Evolutionary conservation across 2,329 filamentous ascomycete genomes (phyloP), one percentile per base, ranked within the genome.

Genomic region (Hypoxylon sp.): DNA sequence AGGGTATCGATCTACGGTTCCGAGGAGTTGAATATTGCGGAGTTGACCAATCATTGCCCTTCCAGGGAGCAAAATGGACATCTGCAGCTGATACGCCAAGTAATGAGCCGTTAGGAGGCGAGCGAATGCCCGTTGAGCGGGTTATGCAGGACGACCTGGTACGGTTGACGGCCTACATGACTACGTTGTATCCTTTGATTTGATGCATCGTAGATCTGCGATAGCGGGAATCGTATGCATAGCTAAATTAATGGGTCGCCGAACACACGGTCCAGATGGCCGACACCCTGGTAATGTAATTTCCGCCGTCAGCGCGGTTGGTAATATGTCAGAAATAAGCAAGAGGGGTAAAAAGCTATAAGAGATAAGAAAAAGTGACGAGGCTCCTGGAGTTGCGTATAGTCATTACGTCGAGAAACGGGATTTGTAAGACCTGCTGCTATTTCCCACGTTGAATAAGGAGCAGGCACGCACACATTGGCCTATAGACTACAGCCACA

Each of bases 21-120:
- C 30, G 51, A 25, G 27, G 56, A 37, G 25, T 64, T 40, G 13
- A 65, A 62, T 55, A 53, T 67, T 60, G 50, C 33, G 33, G 54
- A 61, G 42, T 33, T 46, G 44, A 37, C 64, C 64, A 69, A 71
- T 66, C 48, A 58, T 25, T 1, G 40, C 20, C 37, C 17, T 25
- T 44, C 49, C 37, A 37, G 61, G 61, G 44, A 62, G 44, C 56
- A 37, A 30, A 50, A 59, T 55, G 40, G 51, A 33, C 22, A 20
- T 51, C 48, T 50, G 64, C 55, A 42, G 53, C 50, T 59, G 61
- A 62, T 51, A 60, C 59, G 69, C 69, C 69, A 69, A 69, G 66
- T 13, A 50, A 63, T 49, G 63, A 61, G 35, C 17, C 17, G 33
- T 59, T 49, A 17, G 27, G 56, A 64, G 30, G 27, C 46, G 14